These are phyloP conservation scores for Raddia distichophylla DNA, from an alignment of 176 grass and related monocot species.

Conservation along the genomic window DNA sequence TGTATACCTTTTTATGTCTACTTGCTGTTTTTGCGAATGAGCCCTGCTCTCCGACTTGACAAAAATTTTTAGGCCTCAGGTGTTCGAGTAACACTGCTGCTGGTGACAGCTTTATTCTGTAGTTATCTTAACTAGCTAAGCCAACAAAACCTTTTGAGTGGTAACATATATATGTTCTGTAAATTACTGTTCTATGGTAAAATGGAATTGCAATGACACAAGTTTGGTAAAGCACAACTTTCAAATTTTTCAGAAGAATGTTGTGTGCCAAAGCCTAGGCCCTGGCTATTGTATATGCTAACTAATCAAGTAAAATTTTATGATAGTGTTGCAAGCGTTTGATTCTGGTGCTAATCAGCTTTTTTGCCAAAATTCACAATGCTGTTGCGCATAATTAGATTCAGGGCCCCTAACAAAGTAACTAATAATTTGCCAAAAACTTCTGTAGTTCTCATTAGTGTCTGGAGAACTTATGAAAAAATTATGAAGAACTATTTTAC, in stretches of 20 bases:
- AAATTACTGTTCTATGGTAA: slow-evolving; percentile 3
- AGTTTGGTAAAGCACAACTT: background rate
- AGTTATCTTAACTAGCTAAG: slow-evolving; percentile 5
- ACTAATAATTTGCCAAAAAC: slow-evolving; percentile 14
- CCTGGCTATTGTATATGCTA: background rate
- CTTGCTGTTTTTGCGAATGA: slow-evolving; percentile 15
- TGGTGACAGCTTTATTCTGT: background rate
- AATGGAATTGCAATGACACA: background rate
- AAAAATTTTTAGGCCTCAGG: too few species aligned
- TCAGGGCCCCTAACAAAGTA: background rate
- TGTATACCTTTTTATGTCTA: background rate
- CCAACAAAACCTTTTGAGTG: background rate
- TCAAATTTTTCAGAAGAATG: background rate
- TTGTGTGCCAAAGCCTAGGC: slow-evolving; percentile 7
- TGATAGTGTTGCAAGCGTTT: background rate
- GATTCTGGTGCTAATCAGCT: too few species aligned
- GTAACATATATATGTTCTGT: background rate
- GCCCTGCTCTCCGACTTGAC: too few species aligned
- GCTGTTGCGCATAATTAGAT: too few species aligned
- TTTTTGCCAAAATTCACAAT: too few species aligned
- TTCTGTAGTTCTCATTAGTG: background rate
- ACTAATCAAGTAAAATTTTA: background rate
- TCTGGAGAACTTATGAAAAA: too few species aligned
- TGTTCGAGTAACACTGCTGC: background rate
- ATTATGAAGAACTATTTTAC: too few species aligned